Base-by-base conservation (phyloP, 2,329 filamentous ascomycete species). In the Talaromyces piceae region DNA sequence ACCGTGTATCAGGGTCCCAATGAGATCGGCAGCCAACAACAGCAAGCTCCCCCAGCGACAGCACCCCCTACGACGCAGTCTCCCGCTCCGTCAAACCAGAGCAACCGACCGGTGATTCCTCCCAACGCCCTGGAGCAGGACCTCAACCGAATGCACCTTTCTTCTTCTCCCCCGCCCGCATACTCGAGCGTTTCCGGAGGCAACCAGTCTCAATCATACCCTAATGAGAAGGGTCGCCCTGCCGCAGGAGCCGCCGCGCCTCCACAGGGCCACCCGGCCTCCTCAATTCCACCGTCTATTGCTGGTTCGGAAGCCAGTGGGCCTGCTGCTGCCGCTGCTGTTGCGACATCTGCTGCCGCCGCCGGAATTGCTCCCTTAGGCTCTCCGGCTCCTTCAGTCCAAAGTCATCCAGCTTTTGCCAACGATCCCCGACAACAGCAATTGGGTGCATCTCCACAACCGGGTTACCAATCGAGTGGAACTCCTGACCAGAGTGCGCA, bases 111-210 rank as follows among this genome's bases (percentile, higher is more conserved):
- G 5, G 18, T 63, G 44, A 67, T 82, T 27, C 81, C 84, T 58
- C 76, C 81, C 54, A 89, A 81, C 70, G 80, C 87, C n/a, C 69
- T 95, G 30, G 88, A 94, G 62, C 85, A 90, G 60, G 91, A 95
- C 59, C 87, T 95, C 65, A 83, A 89, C 59, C 83, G 89, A 16
- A 79, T 95, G 78, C 83, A 88, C 58, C 78, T 88, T 59, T 79
- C 84, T 26, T 87, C 88, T 20, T 90, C 89, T 49, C 91, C 91
- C 12, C 93, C 93, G 18, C 93, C 93, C n/a, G 91, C 93, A 5
- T 98, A 98, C 68, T 93, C 89, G 8, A 93, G 85, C 61, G 81
- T 95, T 26, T 67, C 75, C 26, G 73, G 74, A 12, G 65, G 71
- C 2, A 67, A 67, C 27, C 64, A 74, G 62, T 75, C 67, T 61